Evolutionary conservation across 2,329 filamentous ascomycete genomes (phyloP), one percentile per base, ranked within the genome.

Genomic region (Neofusicoccum sp.): DNA sequence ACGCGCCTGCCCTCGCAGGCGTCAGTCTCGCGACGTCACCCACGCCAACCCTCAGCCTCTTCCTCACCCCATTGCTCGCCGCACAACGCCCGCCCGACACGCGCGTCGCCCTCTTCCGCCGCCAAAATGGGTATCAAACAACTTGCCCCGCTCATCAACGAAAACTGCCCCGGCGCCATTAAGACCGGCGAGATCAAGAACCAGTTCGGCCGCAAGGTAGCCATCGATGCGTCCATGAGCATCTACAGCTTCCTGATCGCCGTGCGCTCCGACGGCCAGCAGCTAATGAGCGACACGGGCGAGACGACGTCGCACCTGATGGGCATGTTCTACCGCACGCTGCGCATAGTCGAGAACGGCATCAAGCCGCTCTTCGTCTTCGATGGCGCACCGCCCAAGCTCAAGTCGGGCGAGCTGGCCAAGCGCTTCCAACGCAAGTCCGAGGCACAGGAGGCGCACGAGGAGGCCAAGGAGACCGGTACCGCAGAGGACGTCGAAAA

Each of bases 301-400:
- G 93, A 98, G 78, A 99, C 95, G 1, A 99, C 95, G 0, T 99
- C 95, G 16, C 95, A 99, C 77, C 82, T 99, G 14, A 98, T 99
- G 93, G 95, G 95, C 73, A 94, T 99, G 88, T 99, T 99, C 83
- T 99, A 99, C 83, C 93, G 95, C 71, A 99, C 95, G 2, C 85
- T 99, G 6, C 93, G 95, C 71, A 98, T 99, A 81, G 92, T 98
- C 72, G 95, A 99, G 79, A 98, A 97, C 71, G 95, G 95, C 64
- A 98, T 99, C 81, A 99, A 99, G 76, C 95, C 95, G 1, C 86
- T 99, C 69, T 99, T 97, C 77, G 94, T 99, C 64, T 99, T 99
- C 76, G 95, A 99, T 71, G 95, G 95, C 64, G 93, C 93, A 8
- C 95, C 95, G 16, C 95, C 95, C 0, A 98, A 97, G 77, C 88